Base-by-base conservation (phyloP, 805 yeast genomes). In the Hanseniaspora taiwanica region DNA sequence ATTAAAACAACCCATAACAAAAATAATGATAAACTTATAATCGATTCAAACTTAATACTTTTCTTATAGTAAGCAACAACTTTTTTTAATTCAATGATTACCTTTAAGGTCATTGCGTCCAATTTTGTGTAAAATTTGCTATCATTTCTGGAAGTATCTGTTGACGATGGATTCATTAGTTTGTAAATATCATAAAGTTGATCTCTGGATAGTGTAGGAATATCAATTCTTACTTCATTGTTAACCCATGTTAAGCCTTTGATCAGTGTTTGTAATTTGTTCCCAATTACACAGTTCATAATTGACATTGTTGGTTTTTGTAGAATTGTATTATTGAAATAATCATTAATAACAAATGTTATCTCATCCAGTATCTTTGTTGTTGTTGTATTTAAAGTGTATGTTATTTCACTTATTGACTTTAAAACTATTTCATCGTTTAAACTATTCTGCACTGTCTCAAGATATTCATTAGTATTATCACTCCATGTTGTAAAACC, bases 231-330 rank as follows among this genome's bases (percentile, higher is more conserved):
- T 2, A 86, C 66, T 46, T 81, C 65, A 27, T 78, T 63, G 48
- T 78, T 66, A 1, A 86, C 62, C 96, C 96, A 91, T 2, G 77
- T 70, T 40, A 87, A 59, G 0, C 93, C 97, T 23, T 71, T 53
- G 46, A 81, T 81, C 2, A 85, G 63, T 18, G 69, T 65, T 12
- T 65, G 66, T 6, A 89, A 56, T 50, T 89, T 91, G 37, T 79
- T 65, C 14, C 83, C 89, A 29, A 91, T 65, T 2, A 83, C 73
- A 61, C 98, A 89, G 24, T 78, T 75, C 3, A 87, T 81, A 0
- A 85, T 74, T 0, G 78, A 68, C 21, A 69, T 66, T 36, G 85
- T 66, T 0, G 93, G 81, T 1, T 55, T 54, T 36, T 76, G 72
- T 9, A 89, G 60, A 1, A 81, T 71, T 0, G 96, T 84, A 2